Conservation (phyloP, 78 protist genomes). For the slime mould (Dictyostelium discoideum) region dicty_2.7 NC_007089.4:2479501-2480000, state of each 20-base stretch:
- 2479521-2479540: no score
- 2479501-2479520: no score
- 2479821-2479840: not conserved
- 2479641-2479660: not conserved
- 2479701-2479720: no score
- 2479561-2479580: not conserved
- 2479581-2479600: not conserved
- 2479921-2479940: no score
- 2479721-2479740: not conserved
- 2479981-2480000: no score
- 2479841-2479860: not conserved
- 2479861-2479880: not conserved
- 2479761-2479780: no score
- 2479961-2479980: no score
- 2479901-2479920: not conserved
- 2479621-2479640: not conserved
- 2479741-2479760: not conserved
- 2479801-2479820: not conserved
- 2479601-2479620: not conserved
- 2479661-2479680: no score
- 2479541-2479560: no score
- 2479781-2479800: not conserved
- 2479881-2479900: not conserved
- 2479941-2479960: not conserved
- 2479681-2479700: not conserved